Conservation (phyloP, 345 rosid species). For the Eucalyptus virginea region DNA sequence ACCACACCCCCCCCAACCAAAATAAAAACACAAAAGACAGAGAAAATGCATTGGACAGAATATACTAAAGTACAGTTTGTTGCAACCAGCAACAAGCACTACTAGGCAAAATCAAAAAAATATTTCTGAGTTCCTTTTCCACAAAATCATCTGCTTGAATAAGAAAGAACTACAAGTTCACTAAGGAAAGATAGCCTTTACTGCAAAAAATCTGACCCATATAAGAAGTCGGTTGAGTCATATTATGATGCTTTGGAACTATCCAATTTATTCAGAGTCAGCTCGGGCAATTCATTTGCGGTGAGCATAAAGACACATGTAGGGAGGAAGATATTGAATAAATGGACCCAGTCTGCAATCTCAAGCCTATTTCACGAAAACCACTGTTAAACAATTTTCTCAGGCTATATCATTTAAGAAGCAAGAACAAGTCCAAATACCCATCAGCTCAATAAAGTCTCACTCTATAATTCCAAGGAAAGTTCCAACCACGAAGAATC, state of each 20-base stretch:
- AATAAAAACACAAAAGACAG: neutral
- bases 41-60: neutral
- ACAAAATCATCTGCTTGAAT: neutral
- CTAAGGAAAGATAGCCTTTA: neutral
- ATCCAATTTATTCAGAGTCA: neutral
- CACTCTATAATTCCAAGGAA: neutral
- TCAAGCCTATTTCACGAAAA: neutral
- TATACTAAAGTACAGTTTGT: neutral
- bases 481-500: neutral
- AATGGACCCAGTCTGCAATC: neutral
- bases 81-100: neutral
- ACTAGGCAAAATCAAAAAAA: neutral
- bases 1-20: neutral
- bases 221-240: neutral
- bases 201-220: neutral
- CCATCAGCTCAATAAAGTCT: neutral
- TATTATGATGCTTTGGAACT: neutral
- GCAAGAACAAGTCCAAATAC: neutral
- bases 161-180: neutral
- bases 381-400: neutral
- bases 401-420: neutral
- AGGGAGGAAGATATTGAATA: neutral
- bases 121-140: neutral
- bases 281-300: neutral
- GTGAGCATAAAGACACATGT: neutral